Base-by-base conservation (phyloP, 2,329 filamentous ascomycete species). In the Xylaria sp. region DNA sequence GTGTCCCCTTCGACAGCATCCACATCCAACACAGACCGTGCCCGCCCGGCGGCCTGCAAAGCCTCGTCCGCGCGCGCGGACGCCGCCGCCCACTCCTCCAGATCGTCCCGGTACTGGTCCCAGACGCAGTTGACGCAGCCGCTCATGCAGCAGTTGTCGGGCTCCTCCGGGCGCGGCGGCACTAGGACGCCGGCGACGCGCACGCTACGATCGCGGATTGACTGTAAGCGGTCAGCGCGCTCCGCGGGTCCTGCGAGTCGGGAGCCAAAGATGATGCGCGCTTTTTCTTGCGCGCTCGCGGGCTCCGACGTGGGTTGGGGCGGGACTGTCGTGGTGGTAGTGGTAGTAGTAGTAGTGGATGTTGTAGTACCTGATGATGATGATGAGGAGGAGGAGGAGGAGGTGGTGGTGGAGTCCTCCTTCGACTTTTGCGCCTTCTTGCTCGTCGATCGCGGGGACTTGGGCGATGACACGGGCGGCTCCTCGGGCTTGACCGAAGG, bases 101-200 rank as follows among this genome's bases (percentile, higher is more conserved):
- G 86, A 60, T 98, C 96, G 72, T 99, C 95, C 9, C 94, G 87
- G 80, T 90, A 98, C 61, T 89, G 85, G 75, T 97, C 94, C 94
- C 94, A 98, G 2, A 98, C 96, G 79, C 96, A 99, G 79, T 98
- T 94, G 57, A 97, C 95, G 78, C 96, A 99, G 3, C 96, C 96
- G 76, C 93, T 96, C 96, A 99, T 99, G 81, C 96, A 99, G 85
- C 96, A 99, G 78, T 99, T 97, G 76, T 98, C 96, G 3, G 96
- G 96, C 80, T 99, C 95, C 56, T 89, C 86, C 0, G 96, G 96
- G 56, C 88, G 87, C 0, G 94, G 94, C 1, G 96, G 96, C 4
- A 98, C 91, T 20, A 89, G 81, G 0, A 98, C 87, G 3, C 94
- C 95, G 0, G 92, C 94, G 63, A 97, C 84, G 68, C 89, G 83